Conservation (phyloP, 2,329 filamentous ascomycete genomes). For the Fusarium chuoi region DNA sequence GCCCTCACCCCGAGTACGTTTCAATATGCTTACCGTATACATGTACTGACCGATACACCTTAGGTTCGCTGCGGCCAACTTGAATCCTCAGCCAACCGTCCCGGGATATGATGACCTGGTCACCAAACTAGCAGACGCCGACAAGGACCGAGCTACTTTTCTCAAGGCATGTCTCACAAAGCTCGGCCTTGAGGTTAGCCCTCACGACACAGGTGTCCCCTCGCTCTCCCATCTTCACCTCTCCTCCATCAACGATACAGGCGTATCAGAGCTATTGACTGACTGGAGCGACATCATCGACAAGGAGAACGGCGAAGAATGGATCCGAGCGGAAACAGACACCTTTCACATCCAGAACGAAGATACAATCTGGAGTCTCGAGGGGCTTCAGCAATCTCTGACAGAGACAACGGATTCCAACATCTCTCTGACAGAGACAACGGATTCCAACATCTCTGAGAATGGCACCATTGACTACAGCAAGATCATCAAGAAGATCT, state of each 20-base stretch:
- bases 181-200: constrained; percentile 81
- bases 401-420: constrained; percentile 40
- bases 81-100: constrained; percentile 73
- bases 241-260: constrained; percentile 72
- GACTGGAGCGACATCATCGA: constrained; percentile 75
- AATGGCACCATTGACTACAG: constrained; percentile 77
- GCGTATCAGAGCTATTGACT: constrained; percentile 74
- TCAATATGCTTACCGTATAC: background rate
- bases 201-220: constrained; percentile 75
- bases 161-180: constrained; percentile 82
- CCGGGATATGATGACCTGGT: constrained; percentile 78
- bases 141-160: constrained; percentile 77
- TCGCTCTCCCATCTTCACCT: constrained; percentile 86
- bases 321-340: constrained; percentile 84
- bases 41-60: background rate
- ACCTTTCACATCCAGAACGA: constrained; percentile 81
- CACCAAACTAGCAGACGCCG: constrained; percentile 72
- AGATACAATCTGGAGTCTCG: constrained; percentile 68
- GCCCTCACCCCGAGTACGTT: constrained; percentile 87
- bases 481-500: constrained; percentile 76
- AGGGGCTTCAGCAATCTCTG: constrained; percentile 64
- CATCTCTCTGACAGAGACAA: constrained; percentile 54
- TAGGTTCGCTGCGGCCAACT: constrained; percentile 85
- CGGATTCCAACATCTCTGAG: constrained; percentile 43
- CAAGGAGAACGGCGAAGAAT: constrained; percentile 72